phyloP scores from a whole-genome alignment of 1,284 basidiomycete genomes.

The Meira nashicola region DNA sequence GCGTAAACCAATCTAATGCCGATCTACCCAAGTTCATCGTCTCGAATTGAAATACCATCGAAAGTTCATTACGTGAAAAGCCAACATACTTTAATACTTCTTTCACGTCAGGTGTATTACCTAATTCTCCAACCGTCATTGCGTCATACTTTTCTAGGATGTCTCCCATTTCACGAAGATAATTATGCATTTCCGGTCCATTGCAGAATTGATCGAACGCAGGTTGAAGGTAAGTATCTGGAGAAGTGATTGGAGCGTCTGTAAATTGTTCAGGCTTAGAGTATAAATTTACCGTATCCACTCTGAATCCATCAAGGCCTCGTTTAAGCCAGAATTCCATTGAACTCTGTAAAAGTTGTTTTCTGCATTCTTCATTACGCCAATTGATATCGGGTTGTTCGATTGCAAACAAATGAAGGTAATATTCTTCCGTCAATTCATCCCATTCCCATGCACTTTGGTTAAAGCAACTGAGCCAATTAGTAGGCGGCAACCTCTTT shows the following conservation, averaged over 20 bases:
- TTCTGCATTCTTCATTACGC: constrained; percentile 63
- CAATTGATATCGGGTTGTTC: constrained; percentile 73
- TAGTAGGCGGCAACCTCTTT: constrained; percentile 58
- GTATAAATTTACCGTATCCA: constrained; percentile 45
- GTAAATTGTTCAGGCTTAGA: constrained; percentile 47
- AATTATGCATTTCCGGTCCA: constrained; percentile 61
- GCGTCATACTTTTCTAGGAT: constrained; percentile 58
- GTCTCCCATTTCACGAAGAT: constrained; percentile 64
- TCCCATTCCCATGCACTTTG: constrained; percentile 68
- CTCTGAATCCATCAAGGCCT: constrained; percentile 69
- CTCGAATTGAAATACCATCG: constrained; percentile 61
- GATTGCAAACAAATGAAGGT: constrained; percentile 64
- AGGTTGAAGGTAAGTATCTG: not conserved
- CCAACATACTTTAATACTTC: constrained; percentile 62
- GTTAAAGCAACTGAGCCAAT: constrained; percentile 58
- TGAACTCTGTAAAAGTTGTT: constrained; percentile 59
- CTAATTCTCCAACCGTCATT: constrained; percentile 66
- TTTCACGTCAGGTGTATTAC: constrained; percentile 54
- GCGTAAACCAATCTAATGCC: constrained; percentile 46
- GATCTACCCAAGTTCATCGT: constrained; percentile 59
- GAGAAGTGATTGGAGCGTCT: constrained; percentile 53
- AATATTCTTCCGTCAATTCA: constrained; percentile 66
- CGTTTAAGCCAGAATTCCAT: constrained; percentile 71
- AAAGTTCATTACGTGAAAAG: constrained; percentile 63
- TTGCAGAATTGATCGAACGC: constrained; percentile 31